Conservation (phyloP, 805 yeast species). For the Yamadazyma nakazawae region DNA sequence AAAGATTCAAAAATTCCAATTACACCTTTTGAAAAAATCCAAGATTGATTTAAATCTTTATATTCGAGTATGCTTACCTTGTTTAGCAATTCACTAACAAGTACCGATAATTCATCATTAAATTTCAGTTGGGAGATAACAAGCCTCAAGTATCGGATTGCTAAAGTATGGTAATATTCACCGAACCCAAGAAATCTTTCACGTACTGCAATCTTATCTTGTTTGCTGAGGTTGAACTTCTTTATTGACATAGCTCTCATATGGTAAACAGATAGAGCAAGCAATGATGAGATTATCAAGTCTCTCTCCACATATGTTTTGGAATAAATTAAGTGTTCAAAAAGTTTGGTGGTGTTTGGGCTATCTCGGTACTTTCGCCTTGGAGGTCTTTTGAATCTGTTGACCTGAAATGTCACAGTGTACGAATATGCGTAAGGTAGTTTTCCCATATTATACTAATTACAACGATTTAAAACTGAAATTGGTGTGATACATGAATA, state of each 20-base stretch:
- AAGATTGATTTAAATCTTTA: slow-evolving; percentile 15
- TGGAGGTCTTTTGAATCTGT: neutral
- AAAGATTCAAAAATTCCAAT: slow-evolving; percentile 18
- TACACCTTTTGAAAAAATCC: slow-evolving; percentile 22
- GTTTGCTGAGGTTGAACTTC: slow-evolving; percentile 4
- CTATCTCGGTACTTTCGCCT: neutral
- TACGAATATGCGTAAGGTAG: neutral
- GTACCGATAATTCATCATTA: slow-evolving; percentile 16
- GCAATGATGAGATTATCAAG: slow-evolving; percentile 7
- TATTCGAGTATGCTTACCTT: slow-evolving; percentile 21
- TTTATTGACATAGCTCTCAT: slow-evolving; percentile 13
- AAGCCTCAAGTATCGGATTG: slow-evolving; percentile 6
- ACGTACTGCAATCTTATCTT: slow-evolving; percentile 3
- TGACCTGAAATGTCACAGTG: neutral
- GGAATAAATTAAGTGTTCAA: neutral
- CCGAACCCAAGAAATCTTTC: slow-evolving; percentile 4
- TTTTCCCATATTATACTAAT: neutral
- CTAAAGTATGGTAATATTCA: slow-evolving; percentile 8
- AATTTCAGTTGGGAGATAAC: slow-evolving; percentile 5
- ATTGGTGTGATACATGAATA: neutral
- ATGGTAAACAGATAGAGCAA: slow-evolving; percentile 12
- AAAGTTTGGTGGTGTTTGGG: neutral
- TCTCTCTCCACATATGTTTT: neutral
- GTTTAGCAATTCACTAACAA: slow-evolving; percentile 19
- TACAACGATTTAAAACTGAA: neutral